Evolutionary conservation across 176 grass and related monocot genomes (phyloP).

Genomic region (Puccinellia tenuiflora): DNA sequence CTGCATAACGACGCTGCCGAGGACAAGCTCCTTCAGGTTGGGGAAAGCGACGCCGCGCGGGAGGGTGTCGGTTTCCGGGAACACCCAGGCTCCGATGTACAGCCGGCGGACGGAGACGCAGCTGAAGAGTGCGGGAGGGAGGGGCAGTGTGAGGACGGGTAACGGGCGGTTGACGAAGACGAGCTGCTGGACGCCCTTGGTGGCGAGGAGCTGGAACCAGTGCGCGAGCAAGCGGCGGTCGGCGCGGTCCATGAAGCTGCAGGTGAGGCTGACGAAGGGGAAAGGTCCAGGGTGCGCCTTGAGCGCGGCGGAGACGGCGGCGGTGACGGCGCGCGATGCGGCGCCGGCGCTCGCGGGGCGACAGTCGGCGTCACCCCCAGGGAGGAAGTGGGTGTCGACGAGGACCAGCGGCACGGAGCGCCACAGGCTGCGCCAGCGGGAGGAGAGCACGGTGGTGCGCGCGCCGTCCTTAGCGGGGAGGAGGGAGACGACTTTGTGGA

Average conservation of each 20-base stretch:
- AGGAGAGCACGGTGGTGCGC: conserved; percentile 16
- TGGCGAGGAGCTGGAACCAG: conserved; percentile 11
- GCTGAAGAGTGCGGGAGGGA: neutral
- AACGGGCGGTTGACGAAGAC: conserved; percentile 1
- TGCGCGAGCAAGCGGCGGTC: neutral
- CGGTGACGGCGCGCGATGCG: neutral
- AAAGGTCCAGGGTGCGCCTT: neutral
- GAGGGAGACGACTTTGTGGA: neutral
- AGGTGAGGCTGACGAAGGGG: conserved; percentile 14
- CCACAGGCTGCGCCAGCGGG: conserved; percentile 12
- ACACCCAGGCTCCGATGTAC: neutral
- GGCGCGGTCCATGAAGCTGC: neutral
- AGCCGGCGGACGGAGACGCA: neutral
- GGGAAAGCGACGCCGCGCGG: neutral
- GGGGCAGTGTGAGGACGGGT: neutral
- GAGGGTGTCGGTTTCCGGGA: neutral
- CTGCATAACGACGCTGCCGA: neutral
- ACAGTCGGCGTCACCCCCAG: neutral
- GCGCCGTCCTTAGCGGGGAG: conserved; percentile 21
- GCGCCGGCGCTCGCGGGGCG: neutral
- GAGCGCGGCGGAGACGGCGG: neutral
- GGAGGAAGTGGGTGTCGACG: conserved; percentile 25
- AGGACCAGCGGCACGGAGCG: neutral
- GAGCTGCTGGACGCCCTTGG: conserved; percentile 1
- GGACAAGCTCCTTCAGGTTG: neutral